Evolutionary conservation across 1,139 yeast species (phyloP).

Genomic region (Diutina pseudorugosa): DNA sequence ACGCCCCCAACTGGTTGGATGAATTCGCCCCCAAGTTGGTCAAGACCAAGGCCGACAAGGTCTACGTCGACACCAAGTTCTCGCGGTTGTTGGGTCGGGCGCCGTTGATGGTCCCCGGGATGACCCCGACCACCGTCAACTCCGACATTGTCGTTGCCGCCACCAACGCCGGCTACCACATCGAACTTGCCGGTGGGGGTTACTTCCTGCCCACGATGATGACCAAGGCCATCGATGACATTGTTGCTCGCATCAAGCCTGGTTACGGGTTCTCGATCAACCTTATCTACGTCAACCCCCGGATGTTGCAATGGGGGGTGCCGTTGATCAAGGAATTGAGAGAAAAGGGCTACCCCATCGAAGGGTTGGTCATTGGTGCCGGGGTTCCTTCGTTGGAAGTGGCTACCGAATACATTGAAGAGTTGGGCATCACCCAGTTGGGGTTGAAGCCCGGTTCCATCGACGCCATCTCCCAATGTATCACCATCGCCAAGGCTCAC

Average conservation of each 20-base stretch:
- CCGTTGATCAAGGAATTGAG: conserved; percentile 86
- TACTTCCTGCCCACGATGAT: conserved; percentile 65
- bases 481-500: conserved; percentile 87
- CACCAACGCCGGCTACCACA: conserved; percentile 91
- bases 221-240: conserved; percentile 64
- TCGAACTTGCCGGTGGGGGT: conserved; percentile 98
- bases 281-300: conserved; percentile 90
- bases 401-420: conserved; percentile 89
- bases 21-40: conserved; percentile 81
- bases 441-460: conserved; percentile 97
- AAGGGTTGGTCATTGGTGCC: conserved; percentile 95
- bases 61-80: conserved; percentile 86
- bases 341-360: conserved; percentile 88
- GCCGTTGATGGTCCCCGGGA: conserved; percentile 96
- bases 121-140: conserved; percentile 96
- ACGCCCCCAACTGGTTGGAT: conserved; percentile 83
- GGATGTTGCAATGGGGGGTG: conserved; percentile 98
- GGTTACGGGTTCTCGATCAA: conserved; percentile 88
- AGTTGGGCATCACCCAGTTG: conserved; percentile 83
- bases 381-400: conserved; percentile 98
- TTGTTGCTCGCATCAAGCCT: conserved; percentile 54
- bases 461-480: conserved; percentile 79
- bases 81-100: conserved; percentile 88
- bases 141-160: conserved; percentile 92
- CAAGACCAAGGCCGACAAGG: conserved; percentile 58